These are phyloP conservation scores for Aspergillus olivimuriae DNA, from an alignment of 495 filamentous ascomycete genomes.

Conservation along the genomic window DNA sequence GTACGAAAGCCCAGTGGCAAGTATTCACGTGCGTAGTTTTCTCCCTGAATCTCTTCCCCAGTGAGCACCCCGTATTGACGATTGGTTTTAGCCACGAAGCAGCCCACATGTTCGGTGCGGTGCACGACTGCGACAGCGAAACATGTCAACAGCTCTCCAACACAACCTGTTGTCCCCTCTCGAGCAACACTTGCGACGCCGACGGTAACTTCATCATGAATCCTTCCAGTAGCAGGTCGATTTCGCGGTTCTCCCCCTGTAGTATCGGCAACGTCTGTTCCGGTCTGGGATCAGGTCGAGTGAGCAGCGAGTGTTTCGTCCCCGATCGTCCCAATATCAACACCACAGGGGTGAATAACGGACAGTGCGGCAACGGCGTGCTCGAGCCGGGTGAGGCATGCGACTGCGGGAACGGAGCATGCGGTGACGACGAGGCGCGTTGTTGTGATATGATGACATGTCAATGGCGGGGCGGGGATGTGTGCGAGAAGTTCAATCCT, in stretches of 20 bases:
- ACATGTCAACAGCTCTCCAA: conserved; percentile 55
- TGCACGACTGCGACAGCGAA: conserved; percentile 69
- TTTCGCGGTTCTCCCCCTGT: conserved; percentile 74
- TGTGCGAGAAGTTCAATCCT: conserved; percentile 58
- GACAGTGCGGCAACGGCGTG: conserved; percentile 85
- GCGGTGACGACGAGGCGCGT: conserved; percentile 30
- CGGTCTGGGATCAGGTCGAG: conserved; percentile 61
- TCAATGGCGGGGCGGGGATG: conserved; percentile 60
- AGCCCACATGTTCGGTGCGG: conserved; percentile 84
- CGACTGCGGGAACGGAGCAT: conserved; percentile 68
- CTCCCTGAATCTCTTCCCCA: neutral
- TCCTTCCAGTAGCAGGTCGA: conserved; percentile 62
- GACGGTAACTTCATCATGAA: conserved; percentile 78
- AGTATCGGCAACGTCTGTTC: conserved; percentile 82
- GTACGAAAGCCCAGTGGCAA: conserved; percentile 66
- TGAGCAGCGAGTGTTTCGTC: conserved; percentile 61
- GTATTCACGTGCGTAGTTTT: conserved; percentile 68
- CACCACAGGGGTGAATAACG: conserved; percentile 46
- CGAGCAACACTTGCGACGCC: conserved; percentile 59
- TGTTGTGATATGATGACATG: conserved; percentile 82
- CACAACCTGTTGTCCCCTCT: conserved; percentile 85
- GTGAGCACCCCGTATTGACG: neutral
- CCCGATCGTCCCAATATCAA: conserved; percentile 47
- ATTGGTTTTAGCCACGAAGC: conserved; percentile 55
- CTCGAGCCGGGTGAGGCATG: conserved; percentile 85